phyloP scores from a whole-genome alignment of 495 filamentous ascomycete species.

The Neurospora sp. region DNA sequence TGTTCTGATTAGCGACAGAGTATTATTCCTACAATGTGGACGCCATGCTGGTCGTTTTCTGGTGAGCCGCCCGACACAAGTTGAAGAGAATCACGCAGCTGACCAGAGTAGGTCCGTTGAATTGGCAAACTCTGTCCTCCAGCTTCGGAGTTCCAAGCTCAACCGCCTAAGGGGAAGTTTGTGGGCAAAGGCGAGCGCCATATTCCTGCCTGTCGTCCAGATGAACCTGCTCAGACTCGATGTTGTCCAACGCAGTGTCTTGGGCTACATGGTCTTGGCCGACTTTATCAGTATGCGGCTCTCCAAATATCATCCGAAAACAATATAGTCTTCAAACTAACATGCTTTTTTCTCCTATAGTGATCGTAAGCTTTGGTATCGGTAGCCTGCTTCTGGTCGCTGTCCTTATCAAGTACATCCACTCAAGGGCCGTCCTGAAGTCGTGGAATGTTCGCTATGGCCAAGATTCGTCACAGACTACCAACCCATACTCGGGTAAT shows the following conservation, averaged over 20 bases:
- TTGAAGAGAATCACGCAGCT: background rate
- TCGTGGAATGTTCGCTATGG: slow-evolving; percentile 30
- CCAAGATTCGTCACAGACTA: slow-evolving; percentile 8
- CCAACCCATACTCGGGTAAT: background rate
- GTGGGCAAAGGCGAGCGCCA: slow-evolving; percentile 24
- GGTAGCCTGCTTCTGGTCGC: slow-evolving; percentile 30
- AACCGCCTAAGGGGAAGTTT: slow-evolving; percentile 18
- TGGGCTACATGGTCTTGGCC: slow-evolving; percentile 29
- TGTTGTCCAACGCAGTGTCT: slow-evolving; percentile 16
- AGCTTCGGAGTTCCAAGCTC: slow-evolving; percentile 11
- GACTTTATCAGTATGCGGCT: slow-evolving; percentile 29
- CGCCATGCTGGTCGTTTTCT: slow-evolving; percentile 36
- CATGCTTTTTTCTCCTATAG: slow-evolving; percentile 17
- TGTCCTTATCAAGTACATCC: slow-evolving; percentile 37
- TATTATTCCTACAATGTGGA: slow-evolving; percentile 42
- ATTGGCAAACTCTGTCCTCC: slow-evolving; percentile 29
- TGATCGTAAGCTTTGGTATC: slow-evolving; percentile 29
- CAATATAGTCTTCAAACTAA: background rate
- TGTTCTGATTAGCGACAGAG: slow-evolving; percentile 18
- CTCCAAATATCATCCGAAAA: background rate
- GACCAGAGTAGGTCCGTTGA: slow-evolving; percentile 25
- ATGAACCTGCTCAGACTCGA: slow-evolving; percentile 27
- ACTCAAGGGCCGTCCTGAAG: slow-evolving; percentile 27
- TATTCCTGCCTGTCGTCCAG: slow-evolving; percentile 27
- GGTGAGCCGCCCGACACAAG: slow-evolving; percentile 15